Conservation (phyloP, 1,284 basidiomycete genomes). For the Microbotryum scabiosae region DNA sequence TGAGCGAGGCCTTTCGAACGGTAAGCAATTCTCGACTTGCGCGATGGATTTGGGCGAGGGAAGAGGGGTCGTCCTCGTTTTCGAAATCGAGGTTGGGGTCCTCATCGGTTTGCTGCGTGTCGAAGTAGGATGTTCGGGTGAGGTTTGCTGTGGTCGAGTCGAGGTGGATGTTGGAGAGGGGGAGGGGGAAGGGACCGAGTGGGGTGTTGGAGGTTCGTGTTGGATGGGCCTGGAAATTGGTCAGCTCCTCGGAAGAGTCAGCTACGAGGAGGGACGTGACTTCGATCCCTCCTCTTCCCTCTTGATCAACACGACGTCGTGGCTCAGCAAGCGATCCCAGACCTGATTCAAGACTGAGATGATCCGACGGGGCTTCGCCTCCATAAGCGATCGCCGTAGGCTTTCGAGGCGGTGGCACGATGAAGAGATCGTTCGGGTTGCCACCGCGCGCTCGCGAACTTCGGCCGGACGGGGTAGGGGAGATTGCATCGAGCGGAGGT, state of each 20-base stretch:
- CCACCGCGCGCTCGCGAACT: background rate
- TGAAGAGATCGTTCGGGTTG: background rate
- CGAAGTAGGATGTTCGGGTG: background rate
- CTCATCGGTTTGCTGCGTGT: background rate
- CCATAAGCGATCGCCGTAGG: background rate
- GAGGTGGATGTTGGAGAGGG: background rate
- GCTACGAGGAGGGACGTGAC: constrained; percentile 1
- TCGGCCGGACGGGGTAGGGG: background rate
- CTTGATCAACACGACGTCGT: background rate
- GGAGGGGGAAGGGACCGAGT: background rate
- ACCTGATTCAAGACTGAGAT: too few relatives aligned
- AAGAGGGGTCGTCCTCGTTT: background rate
- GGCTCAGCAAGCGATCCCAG: too few relatives aligned
- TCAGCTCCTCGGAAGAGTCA: background rate
- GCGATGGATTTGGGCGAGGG: too few relatives aligned
- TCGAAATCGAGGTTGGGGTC: background rate
- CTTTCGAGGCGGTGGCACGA: background rate
- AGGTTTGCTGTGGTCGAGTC: background rate
- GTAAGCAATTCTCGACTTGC: too few relatives aligned
- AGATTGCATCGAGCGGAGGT: background rate
- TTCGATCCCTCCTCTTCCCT: background rate
- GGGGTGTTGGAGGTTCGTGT: background rate
- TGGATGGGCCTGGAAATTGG: background rate
- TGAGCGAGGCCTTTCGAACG: too few relatives aligned
- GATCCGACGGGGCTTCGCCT: background rate